Base-by-base conservation (phyloP, 1,139 yeast genomes). In the Arxiozyma slooffiae region DNA sequence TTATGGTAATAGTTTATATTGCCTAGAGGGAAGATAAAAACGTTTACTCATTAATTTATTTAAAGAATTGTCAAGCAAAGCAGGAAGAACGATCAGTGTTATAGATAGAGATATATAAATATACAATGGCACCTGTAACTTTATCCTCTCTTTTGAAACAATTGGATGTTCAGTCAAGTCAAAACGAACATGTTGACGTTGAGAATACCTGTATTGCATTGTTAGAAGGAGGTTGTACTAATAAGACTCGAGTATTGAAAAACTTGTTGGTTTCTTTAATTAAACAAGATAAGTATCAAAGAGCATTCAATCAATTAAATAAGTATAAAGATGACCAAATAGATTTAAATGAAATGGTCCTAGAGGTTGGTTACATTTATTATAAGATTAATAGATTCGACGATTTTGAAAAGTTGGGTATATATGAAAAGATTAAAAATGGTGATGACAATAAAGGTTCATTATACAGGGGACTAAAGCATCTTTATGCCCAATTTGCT, bases 401-500 rank as follows among this genome's bases (percentile, higher is more conserved):
- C 7, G 70, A 72, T 48, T 71, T 81, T 51, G 70, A 71, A 7
- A 66, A 71, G 34, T 68, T 79, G 24, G 59, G 63, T 17, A 55
- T 63, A 3, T 64, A 55, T 36, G 61, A 60, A 24, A 53, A 67
- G 20, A 57, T 63, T 4, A 64, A 55, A 36, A 61, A 60, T 30
- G 52, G 68, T 21, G 52, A 68, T 21, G 57, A 62, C 9, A 49
- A 52, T 38, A 21, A 44, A 53, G 65, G 52, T 37, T 41, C 43
- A n/a, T 52, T 54, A 26, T 40, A 47, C 14, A 69, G 81, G 57
- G 90, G 88, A 0, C 68, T 86, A 53, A 69, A 75, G 50, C 96
- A 89, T 64, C 75, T 88, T n/a, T 68, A 82, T 55, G 96, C 97
- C 0, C 98, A 90, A 68, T 80, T 81, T 55, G 77, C 76, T 62